These are phyloP conservation scores for Paraleonurus japonicus DNA, from an alignment of 257 asterid genomes.

Conservation along the genomic window DNA sequence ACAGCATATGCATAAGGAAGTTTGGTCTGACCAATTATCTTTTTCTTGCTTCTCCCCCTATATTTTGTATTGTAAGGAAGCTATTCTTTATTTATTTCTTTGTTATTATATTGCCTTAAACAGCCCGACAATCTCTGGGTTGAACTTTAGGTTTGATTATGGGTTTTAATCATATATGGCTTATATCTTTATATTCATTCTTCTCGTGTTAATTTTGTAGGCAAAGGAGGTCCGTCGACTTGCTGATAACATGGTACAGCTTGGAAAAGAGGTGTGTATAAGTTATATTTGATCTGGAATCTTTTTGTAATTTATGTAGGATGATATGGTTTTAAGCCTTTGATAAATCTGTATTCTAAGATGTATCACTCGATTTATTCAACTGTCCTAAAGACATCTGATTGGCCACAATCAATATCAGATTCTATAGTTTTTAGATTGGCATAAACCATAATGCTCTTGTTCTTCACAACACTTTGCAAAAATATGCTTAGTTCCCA, in stretches of 20 bases:
- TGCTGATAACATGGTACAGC: slow-evolving; percentile 96
- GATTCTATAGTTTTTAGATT: not conserved
- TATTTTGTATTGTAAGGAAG: not conserved
- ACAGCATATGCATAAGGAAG: not conserved
- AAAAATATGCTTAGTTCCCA: not conserved
- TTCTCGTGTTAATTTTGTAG: slow-evolving; percentile 35
- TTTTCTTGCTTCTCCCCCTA: not conserved
- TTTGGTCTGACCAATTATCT: not conserved
- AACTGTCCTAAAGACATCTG: not conserved
- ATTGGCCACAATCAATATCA: not conserved
- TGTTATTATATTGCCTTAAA: not conserved
- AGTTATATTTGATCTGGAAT: not conserved
- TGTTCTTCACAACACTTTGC: not conserved
- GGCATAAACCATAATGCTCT: not conserved
- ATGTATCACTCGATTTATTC: not conserved
- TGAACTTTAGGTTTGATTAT: not conserved
- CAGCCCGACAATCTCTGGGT: not conserved
- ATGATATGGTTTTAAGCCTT: slow-evolving; percentile 4
- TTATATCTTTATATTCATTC: not conserved
- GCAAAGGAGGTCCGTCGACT: slow-evolving; percentile 97
- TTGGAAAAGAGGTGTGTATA: slow-evolving; percentile 79
- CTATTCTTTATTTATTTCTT: not conserved
- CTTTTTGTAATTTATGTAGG: not conserved
- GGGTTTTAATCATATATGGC: not conserved
- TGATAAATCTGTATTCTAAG: not conserved